These are phyloP conservation scores for Plectosphaerella sp. DNA, from an alignment of 2,329 filamentous ascomycete genomes.

Conservation along the genomic window DNA sequence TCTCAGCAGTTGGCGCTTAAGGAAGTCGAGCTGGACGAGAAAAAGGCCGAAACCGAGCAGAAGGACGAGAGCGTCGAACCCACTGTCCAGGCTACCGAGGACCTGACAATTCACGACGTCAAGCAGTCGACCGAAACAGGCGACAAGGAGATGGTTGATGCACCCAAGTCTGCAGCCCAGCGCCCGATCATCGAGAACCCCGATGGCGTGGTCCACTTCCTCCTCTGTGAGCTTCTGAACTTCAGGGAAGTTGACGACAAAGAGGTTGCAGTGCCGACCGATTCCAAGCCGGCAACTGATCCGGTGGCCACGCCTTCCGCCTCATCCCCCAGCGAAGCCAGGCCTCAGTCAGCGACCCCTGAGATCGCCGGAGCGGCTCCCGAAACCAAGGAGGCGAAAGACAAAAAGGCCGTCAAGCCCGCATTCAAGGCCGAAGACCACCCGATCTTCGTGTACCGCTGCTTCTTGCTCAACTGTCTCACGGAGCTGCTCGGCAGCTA, in stretches of 20 bases:
- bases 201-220: slow-evolving; percentile 91
- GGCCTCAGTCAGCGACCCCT: background rate
- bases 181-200: slow-evolving; percentile 84
- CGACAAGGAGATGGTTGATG: slow-evolving; percentile 60
- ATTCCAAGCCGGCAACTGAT: slow-evolving; percentile 22
- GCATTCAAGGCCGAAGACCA: slow-evolving; percentile 89
- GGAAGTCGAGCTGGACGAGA: slow-evolving; percentile 17
- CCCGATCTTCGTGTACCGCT: slow-evolving; percentile 93
- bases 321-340: background rate
- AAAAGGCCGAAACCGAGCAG: slow-evolving; percentile 8
- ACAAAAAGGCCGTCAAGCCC: slow-evolving; percentile 64
- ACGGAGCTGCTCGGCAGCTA: slow-evolving; percentile 89
- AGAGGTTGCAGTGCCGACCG: slow-evolving; percentile 47
- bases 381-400: slow-evolving; percentile 36
- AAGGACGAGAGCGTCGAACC: slow-evolving; percentile 29
- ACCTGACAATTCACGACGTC: slow-evolving; percentile 45
- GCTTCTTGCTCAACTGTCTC: slow-evolving; percentile 88
- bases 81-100: slow-evolving; percentile 39
- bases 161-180: slow-evolving; percentile 62
- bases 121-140: slow-evolving; percentile 56
- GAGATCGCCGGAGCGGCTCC: slow-evolving; percentile 3
- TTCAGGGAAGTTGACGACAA: slow-evolving; percentile 92
- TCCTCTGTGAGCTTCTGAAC: slow-evolving; percentile 85
- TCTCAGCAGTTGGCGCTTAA: slow-evolving; percentile 36
- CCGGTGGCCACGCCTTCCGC: background rate